Percentiles rank a stretch among this genome's conserved stretches.
phyloP scores from a whole-genome alignment of 164 flowering plant genomes.

The Cinnamomum chago region DNA sequence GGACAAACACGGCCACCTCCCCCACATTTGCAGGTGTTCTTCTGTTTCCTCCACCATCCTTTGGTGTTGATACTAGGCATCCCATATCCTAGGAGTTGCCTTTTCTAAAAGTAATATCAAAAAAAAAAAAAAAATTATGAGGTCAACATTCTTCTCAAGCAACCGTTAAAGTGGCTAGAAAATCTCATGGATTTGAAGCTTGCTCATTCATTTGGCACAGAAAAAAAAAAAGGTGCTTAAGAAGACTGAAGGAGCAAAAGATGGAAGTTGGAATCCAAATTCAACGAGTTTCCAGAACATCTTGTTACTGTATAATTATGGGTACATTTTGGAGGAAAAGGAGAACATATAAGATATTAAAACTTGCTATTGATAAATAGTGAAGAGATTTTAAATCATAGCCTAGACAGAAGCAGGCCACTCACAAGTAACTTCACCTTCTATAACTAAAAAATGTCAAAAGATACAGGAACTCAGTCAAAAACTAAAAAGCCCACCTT shows the following conservation, averaged over 20 bases:
- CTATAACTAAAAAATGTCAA: neutral
- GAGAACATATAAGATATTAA: neutral
- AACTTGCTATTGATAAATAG: slow-evolving; percentile 3
- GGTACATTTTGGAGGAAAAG: neutral
- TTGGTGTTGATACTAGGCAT: slow-evolving; percentile 61
- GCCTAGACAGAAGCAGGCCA: slow-evolving; percentile 10
- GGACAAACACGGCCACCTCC: slow-evolving; percentile 72
- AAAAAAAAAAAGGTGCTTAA: slow-evolving; percentile 2
- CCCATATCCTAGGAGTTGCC: slow-evolving; percentile 51
- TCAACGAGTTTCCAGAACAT: neutral
- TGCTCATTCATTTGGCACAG: neutral
- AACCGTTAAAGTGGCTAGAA: neutral
- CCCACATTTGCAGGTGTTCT: slow-evolving; percentile 65
- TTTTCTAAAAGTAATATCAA: slow-evolving; percentile 23
- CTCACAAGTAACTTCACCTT: neutral
- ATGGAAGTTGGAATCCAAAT: neutral
- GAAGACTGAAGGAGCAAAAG: neutral
- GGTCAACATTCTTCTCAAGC: neutral
- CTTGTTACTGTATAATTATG: neutral
- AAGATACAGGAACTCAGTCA: neutral
- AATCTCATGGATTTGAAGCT: neutral
- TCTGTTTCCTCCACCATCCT: slow-evolving; percentile 56
- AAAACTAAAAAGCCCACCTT: neutral
- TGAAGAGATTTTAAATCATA: slow-evolving; percentile 24
- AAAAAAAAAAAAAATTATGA: neutral